A percentile compares a stretch with the other conserved stretches of the same genome.
phyloP scores from a whole-genome alignment of 192 early-diverging fungal genomes.

The Linnemannia hyalina region DNA sequence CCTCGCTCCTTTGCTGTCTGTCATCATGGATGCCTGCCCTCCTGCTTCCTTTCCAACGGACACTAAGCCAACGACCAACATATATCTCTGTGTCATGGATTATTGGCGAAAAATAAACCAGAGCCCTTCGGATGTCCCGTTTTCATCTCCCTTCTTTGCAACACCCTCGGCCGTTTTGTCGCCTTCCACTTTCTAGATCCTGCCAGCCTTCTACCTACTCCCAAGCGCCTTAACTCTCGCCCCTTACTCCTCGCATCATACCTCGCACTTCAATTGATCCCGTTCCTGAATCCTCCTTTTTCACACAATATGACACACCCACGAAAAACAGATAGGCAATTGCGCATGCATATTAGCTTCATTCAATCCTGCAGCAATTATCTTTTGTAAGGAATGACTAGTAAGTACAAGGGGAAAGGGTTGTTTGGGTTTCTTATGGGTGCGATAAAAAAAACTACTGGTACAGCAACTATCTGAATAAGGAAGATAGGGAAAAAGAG shows the following conservation, averaged over 20 bases:
- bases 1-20: not conserved
- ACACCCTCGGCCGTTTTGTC: not conserved
- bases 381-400: not conserved
- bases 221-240: not conserved
- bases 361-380: not conserved
- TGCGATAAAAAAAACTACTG: not conserved
- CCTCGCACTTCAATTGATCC: not conserved
- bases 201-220: not conserved
- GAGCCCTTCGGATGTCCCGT: conserved; percentile 6
- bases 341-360: not conserved
- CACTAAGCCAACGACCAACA: not conserved
- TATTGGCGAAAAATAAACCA: not conserved
- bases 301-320: not conserved
- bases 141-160: not conserved
- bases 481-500: not conserved
- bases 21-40: not conserved
- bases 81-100: not conserved
- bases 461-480: not conserved
- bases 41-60: not conserved
- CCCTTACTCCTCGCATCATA: not conserved
- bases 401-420: not conserved
- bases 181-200: not conserved
- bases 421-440: not conserved
- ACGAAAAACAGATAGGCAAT: not conserved
- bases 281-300: not conserved